phyloP scores from a whole-genome alignment of 306 rosid species.

The Parietaria judaica region DNA sequence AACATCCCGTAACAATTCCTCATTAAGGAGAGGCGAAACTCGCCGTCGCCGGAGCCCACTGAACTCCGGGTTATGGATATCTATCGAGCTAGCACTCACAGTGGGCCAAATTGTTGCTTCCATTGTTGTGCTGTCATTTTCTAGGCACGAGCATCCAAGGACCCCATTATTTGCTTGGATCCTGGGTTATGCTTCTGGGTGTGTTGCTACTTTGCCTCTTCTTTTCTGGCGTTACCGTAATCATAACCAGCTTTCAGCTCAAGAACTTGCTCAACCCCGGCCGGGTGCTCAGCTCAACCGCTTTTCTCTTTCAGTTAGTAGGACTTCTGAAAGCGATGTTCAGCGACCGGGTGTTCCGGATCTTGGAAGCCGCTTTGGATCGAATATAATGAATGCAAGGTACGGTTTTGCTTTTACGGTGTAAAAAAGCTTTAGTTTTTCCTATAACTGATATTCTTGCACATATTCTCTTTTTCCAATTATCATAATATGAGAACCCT shows the following conservation, averaged over 20 bases:
- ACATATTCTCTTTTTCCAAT: background rate
- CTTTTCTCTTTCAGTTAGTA: conserved; percentile 52
- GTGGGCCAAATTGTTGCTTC: conserved; percentile 84
- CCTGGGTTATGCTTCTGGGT: conserved; percentile 84
- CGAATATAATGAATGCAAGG: conserved; percentile 56
- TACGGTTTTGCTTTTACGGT: conserved; percentile 31
- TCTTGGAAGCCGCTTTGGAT: conserved; percentile 43
- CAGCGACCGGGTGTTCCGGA: conserved; percentile 38
- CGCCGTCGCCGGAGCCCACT: conserved; percentile 80
- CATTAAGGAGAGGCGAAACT: conserved; percentile 55
- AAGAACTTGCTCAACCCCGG: conserved; percentile 53
- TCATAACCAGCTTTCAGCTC: conserved; percentile 64
- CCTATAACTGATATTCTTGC: background rate
- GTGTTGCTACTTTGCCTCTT: conserved; percentile 87
- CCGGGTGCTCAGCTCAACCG: conserved; percentile 66
- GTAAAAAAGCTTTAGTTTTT: background rate
- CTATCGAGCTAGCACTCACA: conserved; percentile 72
- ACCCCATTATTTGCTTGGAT: conserved; percentile 87
- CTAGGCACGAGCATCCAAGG: conserved; percentile 68
- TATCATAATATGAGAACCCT: background rate
- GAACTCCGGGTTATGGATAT: conserved; percentile 92
- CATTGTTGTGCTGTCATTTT: conserved; percentile 63
- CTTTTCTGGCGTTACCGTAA: conserved; percentile 89
- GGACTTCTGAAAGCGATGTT: conserved; percentile 65
- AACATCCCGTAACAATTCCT: conserved; percentile 56